A percentile compares a stretch with the other conserved stretches of the same genome.
These are phyloP conservation scores for Ustilago lituana DNA, from an alignment of 1,284 basidiomycete genomes.

Conservation along the genomic window DNA sequence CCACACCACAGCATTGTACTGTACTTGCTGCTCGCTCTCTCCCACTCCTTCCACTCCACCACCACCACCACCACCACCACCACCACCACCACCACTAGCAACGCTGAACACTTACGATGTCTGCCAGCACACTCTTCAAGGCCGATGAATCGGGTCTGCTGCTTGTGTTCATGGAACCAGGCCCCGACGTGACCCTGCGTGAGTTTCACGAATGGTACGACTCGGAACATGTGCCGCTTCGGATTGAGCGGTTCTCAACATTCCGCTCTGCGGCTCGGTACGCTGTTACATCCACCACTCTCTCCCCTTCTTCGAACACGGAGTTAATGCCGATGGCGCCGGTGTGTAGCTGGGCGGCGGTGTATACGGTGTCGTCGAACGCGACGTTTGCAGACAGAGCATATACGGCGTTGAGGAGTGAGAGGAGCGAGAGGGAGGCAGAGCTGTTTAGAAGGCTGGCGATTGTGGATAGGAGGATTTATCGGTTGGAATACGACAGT, in stretches of 20 bases:
- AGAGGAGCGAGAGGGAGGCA: conserved; percentile 66
- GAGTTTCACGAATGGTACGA: conserved; percentile 69
- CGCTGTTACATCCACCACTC: conserved; percentile 1
- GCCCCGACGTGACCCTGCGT: conserved; percentile 41
- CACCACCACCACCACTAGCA: neutral
- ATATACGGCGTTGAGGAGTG: conserved; percentile 64
- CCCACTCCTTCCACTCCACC: no score
- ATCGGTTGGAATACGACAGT: conserved; percentile 56
- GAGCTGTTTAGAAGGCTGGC: conserved; percentile 65
- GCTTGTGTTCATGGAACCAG: conserved; percentile 63
- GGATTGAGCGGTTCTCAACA: conserved; percentile 43
- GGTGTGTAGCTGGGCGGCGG: conserved; percentile 58
- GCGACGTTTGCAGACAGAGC: conserved; percentile 60
- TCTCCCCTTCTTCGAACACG: neutral
- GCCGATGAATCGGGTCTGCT: conserved; percentile 56
- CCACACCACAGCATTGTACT: no score
- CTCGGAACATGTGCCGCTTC: conserved; percentile 68
- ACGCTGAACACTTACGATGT: neutral
- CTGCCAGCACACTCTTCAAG: conserved; percentile 11
- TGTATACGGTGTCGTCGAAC: conserved; percentile 66
- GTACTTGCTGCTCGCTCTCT: no score
- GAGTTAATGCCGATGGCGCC: conserved; percentile 16
- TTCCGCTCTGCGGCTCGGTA: conserved; percentile 37
- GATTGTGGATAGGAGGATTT: conserved; percentile 67
- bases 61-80: neutral